phyloP scores from a whole-genome alignment of 768 basidiomycete species.

The Erythrobasidium yunnanense region DNA sequence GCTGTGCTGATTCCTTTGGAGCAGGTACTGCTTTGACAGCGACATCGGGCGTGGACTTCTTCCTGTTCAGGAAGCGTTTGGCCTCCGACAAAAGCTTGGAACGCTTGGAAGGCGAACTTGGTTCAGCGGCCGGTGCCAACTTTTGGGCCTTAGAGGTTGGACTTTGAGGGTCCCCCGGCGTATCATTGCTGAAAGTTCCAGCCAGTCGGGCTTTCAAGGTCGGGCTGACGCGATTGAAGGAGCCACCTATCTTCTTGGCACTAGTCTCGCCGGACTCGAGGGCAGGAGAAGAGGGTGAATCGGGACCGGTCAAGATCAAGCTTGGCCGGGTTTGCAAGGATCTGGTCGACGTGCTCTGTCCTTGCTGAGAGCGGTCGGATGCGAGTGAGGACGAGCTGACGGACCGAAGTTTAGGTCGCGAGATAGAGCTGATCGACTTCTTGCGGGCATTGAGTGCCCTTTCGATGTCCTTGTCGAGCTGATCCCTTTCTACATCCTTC shows the following conservation, averaged over 20 bases:
- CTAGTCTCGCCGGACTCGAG: too few relatives aligned
- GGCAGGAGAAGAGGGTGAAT: too few relatives aligned
- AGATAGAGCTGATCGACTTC: neutral
- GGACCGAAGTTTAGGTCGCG: neutral
- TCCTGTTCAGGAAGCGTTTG: slow-evolving; percentile 10
- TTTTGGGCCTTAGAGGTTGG: too few relatives aligned
- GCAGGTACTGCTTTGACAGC: neutral
- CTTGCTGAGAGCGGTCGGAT: too few relatives aligned
- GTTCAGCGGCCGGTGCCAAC: neutral
- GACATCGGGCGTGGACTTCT: neutral
- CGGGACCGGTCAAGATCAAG: too few relatives aligned
- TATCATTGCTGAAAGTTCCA: neutral
- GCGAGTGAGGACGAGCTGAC: too few relatives aligned
- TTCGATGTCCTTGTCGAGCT: neutral
- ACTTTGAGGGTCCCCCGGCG: neutral
- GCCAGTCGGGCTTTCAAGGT: slow-evolving; percentile 14
- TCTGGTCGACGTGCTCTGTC: too few relatives aligned
- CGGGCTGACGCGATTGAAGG: slow-evolving; percentile 21
- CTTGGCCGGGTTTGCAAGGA: too few relatives aligned
- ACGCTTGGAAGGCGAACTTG: neutral
- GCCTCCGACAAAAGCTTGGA: neutral
- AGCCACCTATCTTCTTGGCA: neutral
- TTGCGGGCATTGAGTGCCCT: neutral
- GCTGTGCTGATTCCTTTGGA: too few relatives aligned
- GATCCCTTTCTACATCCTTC: too few relatives aligned